Evolutionary conservation across 1,139 yeast genomes (phyloP), one percentile per base, ranked within the genome.

Genomic region (Sugiyamaella novakii): DNA sequence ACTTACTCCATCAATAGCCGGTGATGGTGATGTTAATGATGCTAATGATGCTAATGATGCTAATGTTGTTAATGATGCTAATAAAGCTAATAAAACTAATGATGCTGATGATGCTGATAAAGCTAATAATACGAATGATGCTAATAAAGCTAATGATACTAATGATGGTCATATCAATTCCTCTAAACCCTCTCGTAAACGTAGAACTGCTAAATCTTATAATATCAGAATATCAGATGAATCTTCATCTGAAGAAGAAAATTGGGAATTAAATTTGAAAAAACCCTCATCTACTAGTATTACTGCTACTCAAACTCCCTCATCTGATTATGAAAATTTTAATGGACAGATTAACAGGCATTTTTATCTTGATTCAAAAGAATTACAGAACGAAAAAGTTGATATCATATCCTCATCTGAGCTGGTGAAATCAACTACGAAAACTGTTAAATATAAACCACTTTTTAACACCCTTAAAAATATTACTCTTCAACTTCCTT

Each of bases 401-500:
- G 43, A 48, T 14, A 38, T 48, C 7, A 27, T 44, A 10, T 24
- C 30, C 12, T 27, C 17, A 15, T 22, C 30, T n/a, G 14, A 22
- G 8, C 8, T 28, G 35, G 17, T 14, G 21, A 12, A 10, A 40
- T 28, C 37, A 22, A 14, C 25, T 17, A 28, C 47, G 14, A 46
- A 35, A 12, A 24, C 14, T 10, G 39, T 27, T 10, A 34, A 28
- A 19, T 54, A 54, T 35, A 33, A 8, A n/a, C 48, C 53, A 2
- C 37, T 47, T 8, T 56, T 56, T 29, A 52, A 46, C n/a, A 29
- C 18, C 29, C 28, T 11, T 28, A 17, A 27, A 14, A 28, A 21
- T n/a, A 18, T 48, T 14, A 37, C 30, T 6, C 24, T 60, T 6
- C 49, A 56, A 44, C 54, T 60, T 18, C 64, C 64, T 15, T 58